Evolutionary conservation across 2,329 filamentous ascomycete genomes (phyloP), one percentile per base, ranked within the genome.

Genomic region (Periglandula ipomoeae): DNA sequence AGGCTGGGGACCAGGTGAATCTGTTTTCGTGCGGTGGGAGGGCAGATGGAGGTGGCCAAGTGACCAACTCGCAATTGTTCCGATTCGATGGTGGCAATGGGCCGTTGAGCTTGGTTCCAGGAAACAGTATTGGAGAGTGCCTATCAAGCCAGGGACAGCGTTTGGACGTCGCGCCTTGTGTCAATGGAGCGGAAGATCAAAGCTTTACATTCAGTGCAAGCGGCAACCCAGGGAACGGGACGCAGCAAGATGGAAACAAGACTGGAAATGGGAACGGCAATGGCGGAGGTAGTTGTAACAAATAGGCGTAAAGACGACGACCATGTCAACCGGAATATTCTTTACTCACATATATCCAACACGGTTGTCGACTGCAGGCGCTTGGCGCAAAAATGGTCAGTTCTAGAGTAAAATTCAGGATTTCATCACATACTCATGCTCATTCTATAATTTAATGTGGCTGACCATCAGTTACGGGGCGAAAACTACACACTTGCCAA

Each of bases 11-110:
- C 56, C 75, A 78, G 54, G 74, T 78, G 13, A 56, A 74, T 30
- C 65, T 81, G 22, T 81, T 81, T 56, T 78, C 77, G 10, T 82
- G 78, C 52, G 78, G 77, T 45, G 77, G 77, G 15, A 68, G 76
- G 35, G 76, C 76, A 19, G 78, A 76, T 50, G 77, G 77, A 40
- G 62, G 69, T 19, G 76, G 76, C 13, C 53, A 60, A 4, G 73
- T 76, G 2, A 72, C 74, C 6, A 62, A 70, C 46, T 79, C 75
- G 0, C 76, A 79, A 58, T 62, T 76, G 2, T 79, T 78, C 52
- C 59, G 64, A 11, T 75, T 76, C 49, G 63, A 67, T 23, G 70
- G 68, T 19, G 60, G 60, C 7, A 57, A 64, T 15, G 70, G 68
- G 0, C 66, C 73, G 0, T 58, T 75, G 17, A 56, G 67, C 1